Evolutionary conservation across 768 basidiomycete genomes (phyloP).

Genomic region (Mycena floridula): DNA sequence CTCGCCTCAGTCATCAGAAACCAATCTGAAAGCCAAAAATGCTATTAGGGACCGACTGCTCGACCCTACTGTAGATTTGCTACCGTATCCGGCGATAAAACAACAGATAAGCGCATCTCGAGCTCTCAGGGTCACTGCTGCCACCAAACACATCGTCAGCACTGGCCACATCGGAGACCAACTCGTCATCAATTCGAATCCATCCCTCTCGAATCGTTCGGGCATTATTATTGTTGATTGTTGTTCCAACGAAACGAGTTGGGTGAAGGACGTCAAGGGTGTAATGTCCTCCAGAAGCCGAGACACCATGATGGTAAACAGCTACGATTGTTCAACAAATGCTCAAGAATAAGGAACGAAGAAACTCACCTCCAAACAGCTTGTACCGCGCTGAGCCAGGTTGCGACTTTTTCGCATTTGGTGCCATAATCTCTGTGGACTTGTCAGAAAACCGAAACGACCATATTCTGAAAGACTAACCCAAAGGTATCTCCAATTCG

Average conservation of each 20-base stretch:
- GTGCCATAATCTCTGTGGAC: constrained; percentile 52
- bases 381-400: constrained; percentile 56
- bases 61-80: too few species aligned
- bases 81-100: constrained; percentile 67
- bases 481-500: constrained; percentile 69
- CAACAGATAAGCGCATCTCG: constrained; percentile 77
- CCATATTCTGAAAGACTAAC: constrained; percentile 44
- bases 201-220: constrained; percentile 59
- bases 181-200: constrained; percentile 93
- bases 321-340: constrained; percentile 32
- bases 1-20: too few species aligned
- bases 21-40: too few species aligned
- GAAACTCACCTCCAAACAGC: constrained; percentile 72
- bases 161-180: constrained; percentile 63
- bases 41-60: too few species aligned
- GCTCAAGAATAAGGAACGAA: background rate
- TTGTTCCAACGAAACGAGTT: constrained; percentile 36
- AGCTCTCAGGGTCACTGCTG: constrained; percentile 41
- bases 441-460: constrained; percentile 2
- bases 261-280: constrained; percentile 86
- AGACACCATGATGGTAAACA: constrained; percentile 89
- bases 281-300: constrained; percentile 92
- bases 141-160: constrained; percentile 66
- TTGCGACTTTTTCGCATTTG: constrained; percentile 34
- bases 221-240: too few species aligned